Evolutionary conservation across 2,329 filamentous ascomycete genomes (phyloP).

Genomic region (Trichoderma koningiopsis): DNA sequence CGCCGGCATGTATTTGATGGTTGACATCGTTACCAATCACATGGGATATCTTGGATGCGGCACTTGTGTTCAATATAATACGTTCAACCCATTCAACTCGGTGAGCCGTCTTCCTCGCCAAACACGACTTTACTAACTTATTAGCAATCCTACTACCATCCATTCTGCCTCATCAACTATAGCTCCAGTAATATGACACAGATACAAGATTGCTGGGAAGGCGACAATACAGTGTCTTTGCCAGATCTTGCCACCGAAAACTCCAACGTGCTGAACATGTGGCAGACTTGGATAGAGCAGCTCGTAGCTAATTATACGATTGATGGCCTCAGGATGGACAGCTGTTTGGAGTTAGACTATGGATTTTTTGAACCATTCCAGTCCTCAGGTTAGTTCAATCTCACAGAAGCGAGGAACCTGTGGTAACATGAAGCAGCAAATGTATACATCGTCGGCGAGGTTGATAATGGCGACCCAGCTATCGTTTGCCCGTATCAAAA

Average conservation of each 20-base stretch:
- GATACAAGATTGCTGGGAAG: conserved; percentile 54
- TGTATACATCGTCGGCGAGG: conserved; percentile 63
- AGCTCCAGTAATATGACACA: conserved; percentile 49
- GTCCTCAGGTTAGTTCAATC: not conserved
- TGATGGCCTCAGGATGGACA: not conserved
- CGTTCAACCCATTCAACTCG: conserved; percentile 53
- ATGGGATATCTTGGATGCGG: conserved; percentile 42
- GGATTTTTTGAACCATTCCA: not conserved
- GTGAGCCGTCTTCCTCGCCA: conserved; percentile 45
- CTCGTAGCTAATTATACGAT: not conserved
- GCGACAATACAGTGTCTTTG: conserved; percentile 38
- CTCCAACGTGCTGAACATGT: conserved; percentile 44
- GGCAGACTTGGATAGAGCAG: not conserved
- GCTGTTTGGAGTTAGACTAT: not conserved
- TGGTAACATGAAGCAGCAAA: conserved; percentile 61
- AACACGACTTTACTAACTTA: not conserved
- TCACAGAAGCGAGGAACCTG: conserved; percentile 41
- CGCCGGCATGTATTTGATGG: conserved; percentile 55
- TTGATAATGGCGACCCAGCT: conserved; percentile 54
- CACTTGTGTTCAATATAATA: conserved; percentile 49
- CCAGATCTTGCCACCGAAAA: conserved; percentile 63
- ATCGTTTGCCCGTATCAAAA: conserved; percentile 55
- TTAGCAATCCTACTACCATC: not conserved
- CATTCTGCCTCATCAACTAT: conserved; percentile 48
- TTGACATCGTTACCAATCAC: conserved; percentile 63